phyloP scores from a whole-genome alignment of 2,329 filamentous ascomycete species.

The Fusarium sp. region DNA sequence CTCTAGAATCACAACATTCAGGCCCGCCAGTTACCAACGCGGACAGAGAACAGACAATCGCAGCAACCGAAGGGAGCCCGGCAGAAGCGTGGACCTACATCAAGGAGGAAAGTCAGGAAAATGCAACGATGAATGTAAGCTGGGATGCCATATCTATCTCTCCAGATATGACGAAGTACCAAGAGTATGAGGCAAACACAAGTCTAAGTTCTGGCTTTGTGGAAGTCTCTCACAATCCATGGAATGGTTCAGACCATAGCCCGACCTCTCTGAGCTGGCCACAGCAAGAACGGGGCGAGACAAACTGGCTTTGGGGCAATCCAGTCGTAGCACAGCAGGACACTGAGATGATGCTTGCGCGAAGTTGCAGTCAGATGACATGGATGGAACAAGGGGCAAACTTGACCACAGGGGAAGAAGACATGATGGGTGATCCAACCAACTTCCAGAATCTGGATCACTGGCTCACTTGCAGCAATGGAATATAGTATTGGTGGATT shows the following conservation, averaged over 20 bases:
- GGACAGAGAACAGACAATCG: not conserved
- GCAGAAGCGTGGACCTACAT: not conserved
- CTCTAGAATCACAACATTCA: not conserved
- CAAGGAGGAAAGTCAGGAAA: conserved; percentile 6
- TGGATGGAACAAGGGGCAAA: not conserved
- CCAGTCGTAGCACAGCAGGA: not conserved
- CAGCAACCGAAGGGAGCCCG: not conserved
- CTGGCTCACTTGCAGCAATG: conserved; percentile 28
- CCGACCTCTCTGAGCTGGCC: not conserved
- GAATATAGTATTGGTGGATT: not conserved
- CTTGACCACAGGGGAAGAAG: not conserved
- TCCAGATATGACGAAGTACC: not conserved
- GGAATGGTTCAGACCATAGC: not conserved
- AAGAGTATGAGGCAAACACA: not conserved
- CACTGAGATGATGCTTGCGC: not conserved
- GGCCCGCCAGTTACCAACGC: no score
- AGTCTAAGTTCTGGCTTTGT: not conserved
- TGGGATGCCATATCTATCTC: conserved; percentile 20
- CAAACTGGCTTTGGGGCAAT: not conserved
- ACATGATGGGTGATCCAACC: conserved; percentile 8
- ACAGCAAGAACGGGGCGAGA: not conserved
- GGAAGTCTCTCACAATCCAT: not conserved
- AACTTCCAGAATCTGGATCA: conserved; percentile 38
- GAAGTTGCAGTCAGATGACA: not conserved
- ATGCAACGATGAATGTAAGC: conserved; percentile 19